Conservation (phyloP, 1,284 basidiomycete genomes). For the Trametes hirsuta region DNA sequence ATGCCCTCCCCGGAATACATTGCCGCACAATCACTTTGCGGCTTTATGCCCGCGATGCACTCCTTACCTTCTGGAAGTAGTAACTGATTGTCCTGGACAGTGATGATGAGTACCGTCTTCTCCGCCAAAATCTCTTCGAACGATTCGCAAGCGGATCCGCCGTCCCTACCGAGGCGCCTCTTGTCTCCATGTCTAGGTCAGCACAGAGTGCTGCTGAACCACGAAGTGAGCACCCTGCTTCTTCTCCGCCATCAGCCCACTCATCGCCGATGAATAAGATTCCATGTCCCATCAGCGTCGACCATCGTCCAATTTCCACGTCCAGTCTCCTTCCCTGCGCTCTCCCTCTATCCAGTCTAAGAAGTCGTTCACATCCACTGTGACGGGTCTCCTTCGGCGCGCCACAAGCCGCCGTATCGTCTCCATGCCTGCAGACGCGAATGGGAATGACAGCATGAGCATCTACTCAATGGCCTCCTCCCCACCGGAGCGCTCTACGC, state of each 20-base stretch:
- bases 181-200: constrained; percentile 52
- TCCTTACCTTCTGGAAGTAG: no score
- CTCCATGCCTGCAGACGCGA: constrained; percentile 43
- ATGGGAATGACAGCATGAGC: constrained; percentile 55
- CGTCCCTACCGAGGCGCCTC: constrained; percentile 60
- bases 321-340: constrained; percentile 44
- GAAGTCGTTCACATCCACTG: constrained; percentile 58
- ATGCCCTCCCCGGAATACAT: no score
- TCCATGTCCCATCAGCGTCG: constrained; percentile 39
- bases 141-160: constrained; percentile 60
- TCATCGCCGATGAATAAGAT: constrained; percentile 19
- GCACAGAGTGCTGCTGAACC: constrained; percentile 19
- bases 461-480: constrained; percentile 53
- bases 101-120: constrained; percentile 77
- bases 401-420: constrained; percentile 52
- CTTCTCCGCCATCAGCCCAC: neutral
- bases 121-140: constrained; percentile 78
- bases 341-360: constrained; percentile 65
- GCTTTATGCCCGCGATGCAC: neutral
- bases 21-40: no score
- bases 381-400: constrained; percentile 63
- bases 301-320: constrained; percentile 53
- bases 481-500: constrained; percentile 42
- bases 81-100: constrained; percentile 39
- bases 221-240: constrained; percentile 23